Evolutionary conservation across 176 grass and related monocot species (phyloP).

Genomic region (Oryza glaberrima): DNA sequence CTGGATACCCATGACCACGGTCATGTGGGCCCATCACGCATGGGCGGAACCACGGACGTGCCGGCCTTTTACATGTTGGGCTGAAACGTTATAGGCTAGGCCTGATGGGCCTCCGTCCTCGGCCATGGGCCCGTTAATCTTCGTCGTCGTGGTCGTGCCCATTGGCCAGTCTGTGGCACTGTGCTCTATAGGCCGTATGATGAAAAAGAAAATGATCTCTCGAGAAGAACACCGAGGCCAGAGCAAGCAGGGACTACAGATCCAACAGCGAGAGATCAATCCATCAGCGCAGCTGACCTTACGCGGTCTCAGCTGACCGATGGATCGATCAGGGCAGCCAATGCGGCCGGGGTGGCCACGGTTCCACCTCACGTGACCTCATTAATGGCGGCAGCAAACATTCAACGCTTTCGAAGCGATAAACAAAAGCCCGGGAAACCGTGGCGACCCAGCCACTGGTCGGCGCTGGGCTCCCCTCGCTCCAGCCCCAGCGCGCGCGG

Average conservation of each 20-base stretch:
- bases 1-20: no score
- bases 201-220: neutral
- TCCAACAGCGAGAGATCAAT: neutral
- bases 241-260: neutral
- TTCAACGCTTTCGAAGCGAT: constrained; percentile 71
- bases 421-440: constrained; percentile 55
- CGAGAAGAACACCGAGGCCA: neutral
- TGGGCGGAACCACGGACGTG: neutral
- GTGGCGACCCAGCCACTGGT: constrained; percentile 42
- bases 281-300: no score
- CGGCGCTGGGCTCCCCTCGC: neutral
- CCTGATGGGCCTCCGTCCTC: neutral
- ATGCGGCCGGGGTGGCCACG: neutral
- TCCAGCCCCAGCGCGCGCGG: neutral
- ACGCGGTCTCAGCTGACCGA: no score
- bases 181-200: no score
- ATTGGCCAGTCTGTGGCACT: neutral
- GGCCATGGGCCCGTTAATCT: neutral
- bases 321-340: neutral
- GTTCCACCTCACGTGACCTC: constrained; percentile 50
- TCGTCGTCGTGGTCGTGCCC: neutral
- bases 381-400: constrained; percentile 63
- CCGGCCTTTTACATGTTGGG: neutral
- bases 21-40: no score
- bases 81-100: neutral